Base-by-base conservation (phyloP, 345 rosid species). In the Limnanthes douglasii region DNA sequence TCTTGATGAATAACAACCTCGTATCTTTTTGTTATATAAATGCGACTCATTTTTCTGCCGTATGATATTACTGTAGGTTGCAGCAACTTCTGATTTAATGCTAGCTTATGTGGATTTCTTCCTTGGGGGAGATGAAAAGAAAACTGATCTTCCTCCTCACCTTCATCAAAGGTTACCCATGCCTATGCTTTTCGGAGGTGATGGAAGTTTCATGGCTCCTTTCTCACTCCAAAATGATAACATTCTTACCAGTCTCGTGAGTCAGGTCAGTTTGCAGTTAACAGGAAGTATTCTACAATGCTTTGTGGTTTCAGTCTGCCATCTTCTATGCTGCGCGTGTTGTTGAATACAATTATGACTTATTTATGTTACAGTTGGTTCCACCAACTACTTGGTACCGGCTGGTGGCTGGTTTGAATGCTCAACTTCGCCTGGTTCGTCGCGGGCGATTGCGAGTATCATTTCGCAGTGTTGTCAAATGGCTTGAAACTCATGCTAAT, bases 101-200 rank as follows among this genome's bases (percentile, higher is more conserved):
- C 79, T 84, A 7, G 98, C 88, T 31, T 90, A 80, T 69, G 43
- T 90, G 65, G 98, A 90, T 59, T 80, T 90, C 70, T 90, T 80
- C 67, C 88, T 90, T 51, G 98, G 98, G 9, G 98, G 98, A 24
- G 98, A 90, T 61, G 98, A 90, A 65, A 84, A 90, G 55, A 66
- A 96, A 62, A 51, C 69, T 9, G 93, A 90, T 51, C 88, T 77
- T 60, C 96, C 96, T 50, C 84, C 94, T 48, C 73, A 64, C 15
- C 72, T 84, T 19, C 59, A 39, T 48, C 92, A 80, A 57, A 75
- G 88, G 50, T 72, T 68, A 50, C 94, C 98, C 14, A 65, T 77
- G 68, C 60, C 94, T 41, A 44, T 84, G 41, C 53, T 78, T 35
- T 90, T 84, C 67, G 98, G 96, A 50, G 98, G 98, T 50, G 85